Evolutionary conservation across 345 rosid species (phyloP).

Genomic region (Boechera divaricarpa): DNA sequence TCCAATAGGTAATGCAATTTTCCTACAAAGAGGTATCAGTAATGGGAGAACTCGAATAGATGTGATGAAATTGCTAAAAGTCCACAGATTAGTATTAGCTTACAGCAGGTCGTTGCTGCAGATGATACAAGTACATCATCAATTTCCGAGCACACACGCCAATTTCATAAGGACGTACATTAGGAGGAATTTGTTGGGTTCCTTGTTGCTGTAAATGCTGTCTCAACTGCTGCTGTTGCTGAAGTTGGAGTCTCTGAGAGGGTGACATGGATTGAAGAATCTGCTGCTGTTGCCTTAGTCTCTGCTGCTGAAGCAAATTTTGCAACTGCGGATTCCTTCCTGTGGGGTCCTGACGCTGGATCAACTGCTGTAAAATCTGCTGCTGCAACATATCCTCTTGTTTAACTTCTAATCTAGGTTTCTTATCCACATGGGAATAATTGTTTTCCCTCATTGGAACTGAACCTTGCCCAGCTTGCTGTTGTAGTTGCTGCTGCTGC

Average conservation of each 20-base stretch:
- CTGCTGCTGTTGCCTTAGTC: slow-evolving; percentile 60
- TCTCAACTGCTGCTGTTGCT: slow-evolving; percentile 69
- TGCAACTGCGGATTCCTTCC: slow-evolving; percentile 77
- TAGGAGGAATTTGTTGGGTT: slow-evolving; percentile 58
- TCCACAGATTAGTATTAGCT: slow-evolving; percentile 40
- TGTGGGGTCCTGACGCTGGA: slow-evolving; percentile 72
- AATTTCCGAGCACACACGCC: slow-evolving; percentile 92
- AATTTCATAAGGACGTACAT: slow-evolving; percentile 73
- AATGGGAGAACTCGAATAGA: slow-evolving; percentile 11
- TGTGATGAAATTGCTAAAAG: slow-evolving; percentile 1
- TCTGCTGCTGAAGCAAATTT: slow-evolving; percentile 74
- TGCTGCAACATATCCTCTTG: slow-evolving; percentile 86
- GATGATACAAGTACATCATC: slow-evolving; percentile 96
- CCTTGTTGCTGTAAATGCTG: slow-evolving; percentile 81
- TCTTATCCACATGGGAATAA: slow-evolving; percentile 57
- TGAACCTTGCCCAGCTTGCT: slow-evolving; percentile 39
- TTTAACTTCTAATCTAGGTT: slow-evolving; percentile 81
- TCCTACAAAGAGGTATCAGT: slow-evolving; percentile 57
- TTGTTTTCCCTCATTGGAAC: slow-evolving; percentile 37
- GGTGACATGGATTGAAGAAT: slow-evolving; percentile 84
- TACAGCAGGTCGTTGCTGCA: slow-evolving; percentile 81
- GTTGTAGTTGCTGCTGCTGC: slow-evolving; percentile 25
- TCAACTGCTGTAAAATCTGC: slow-evolving; percentile 75
- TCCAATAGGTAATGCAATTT: slow-evolving; percentile 89
- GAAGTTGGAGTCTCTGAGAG: slow-evolving; percentile 77